Conservation (phyloP, 2,329 filamentous ascomycete genomes). For the Pseudocercospora fijiensis region DNA sequence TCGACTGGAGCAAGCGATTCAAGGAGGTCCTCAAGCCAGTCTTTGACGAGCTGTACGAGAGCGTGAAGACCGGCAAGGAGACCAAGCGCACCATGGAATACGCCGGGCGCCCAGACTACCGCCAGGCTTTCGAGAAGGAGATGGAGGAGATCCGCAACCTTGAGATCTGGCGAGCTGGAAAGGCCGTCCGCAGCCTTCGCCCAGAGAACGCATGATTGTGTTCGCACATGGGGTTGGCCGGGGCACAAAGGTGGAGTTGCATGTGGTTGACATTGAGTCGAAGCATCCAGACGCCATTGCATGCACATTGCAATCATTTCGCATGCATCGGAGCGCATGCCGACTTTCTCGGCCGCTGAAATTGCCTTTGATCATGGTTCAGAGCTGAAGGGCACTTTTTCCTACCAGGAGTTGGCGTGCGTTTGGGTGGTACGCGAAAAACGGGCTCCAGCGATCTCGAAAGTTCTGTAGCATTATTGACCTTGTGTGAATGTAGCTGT, state of each 20-base stretch:
- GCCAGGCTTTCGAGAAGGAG: constrained; percentile 95
- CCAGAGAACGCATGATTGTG: constrained; percentile 39
- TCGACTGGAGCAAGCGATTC: constrained; percentile 97
- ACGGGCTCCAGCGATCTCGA: constrained; percentile 10
- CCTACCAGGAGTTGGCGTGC: constrained; percentile 6
- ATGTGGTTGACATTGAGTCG: not conserved
- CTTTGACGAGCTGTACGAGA: constrained; percentile 95
- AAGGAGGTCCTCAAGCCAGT: constrained; percentile 98
- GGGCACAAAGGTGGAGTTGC: not conserved
- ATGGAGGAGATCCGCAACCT: constrained; percentile 96
- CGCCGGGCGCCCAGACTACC: constrained; percentile 94
- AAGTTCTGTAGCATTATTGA: constrained; percentile 15
- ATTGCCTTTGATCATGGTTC: not conserved
- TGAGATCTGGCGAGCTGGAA: constrained; percentile 99
- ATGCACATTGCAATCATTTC: not conserved
- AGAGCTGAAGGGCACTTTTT: constrained; percentile 1
- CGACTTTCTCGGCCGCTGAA: not conserved
- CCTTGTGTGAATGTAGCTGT: constrained; percentile 8
- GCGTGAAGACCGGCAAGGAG: constrained; percentile 86
- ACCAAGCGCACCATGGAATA: constrained; percentile 95
- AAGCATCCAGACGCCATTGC: not conserved
- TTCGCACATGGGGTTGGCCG: not conserved
- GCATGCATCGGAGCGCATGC: not conserved
- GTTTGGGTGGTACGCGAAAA: not conserved
- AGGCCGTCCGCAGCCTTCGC: constrained; percentile 71